A percentile compares a stretch with the other conserved stretches of the same genome.
Conservation (phyloP, 2,329 filamentous ascomycete species). For the Epichloe aotearoae region DNA sequence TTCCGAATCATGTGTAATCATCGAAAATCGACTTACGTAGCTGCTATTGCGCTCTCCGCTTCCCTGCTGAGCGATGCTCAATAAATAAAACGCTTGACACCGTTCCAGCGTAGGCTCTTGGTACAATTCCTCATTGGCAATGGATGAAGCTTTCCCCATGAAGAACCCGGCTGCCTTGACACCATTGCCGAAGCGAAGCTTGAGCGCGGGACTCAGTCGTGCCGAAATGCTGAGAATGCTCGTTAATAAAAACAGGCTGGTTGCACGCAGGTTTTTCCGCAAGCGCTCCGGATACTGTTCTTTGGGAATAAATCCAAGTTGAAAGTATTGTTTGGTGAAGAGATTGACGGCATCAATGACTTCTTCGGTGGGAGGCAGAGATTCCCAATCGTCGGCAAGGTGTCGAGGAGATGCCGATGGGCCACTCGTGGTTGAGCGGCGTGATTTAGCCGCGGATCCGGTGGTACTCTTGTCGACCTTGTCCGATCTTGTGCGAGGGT, state of each 20-base stretch:
- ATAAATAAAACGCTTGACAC: constrained; percentile 44
- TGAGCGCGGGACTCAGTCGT: constrained; percentile 36
- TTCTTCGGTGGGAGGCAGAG: constrained; percentile 33
- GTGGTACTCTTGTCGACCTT: constrained; percentile 28
- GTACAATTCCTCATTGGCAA: constrained; percentile 39
- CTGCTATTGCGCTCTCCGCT: constrained; percentile 39
- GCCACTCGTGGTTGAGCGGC: constrained; percentile 20
- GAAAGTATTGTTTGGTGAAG: constrained; percentile 43
- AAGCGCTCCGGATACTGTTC: constrained; percentile 34
- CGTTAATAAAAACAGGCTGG: constrained; percentile 41
- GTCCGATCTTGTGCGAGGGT: constrained; percentile 37
- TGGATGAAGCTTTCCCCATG: constrained; percentile 33
- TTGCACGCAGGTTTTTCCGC: constrained; percentile 30
- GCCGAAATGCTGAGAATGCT: constrained; percentile 44
- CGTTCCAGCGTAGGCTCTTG: constrained; percentile 38
- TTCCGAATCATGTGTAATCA: not conserved
- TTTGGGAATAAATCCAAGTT: constrained; percentile 46
- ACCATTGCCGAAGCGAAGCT: constrained; percentile 35
- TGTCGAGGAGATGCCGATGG: constrained; percentile 11
- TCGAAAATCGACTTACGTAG: constrained; percentile 28
- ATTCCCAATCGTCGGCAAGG: constrained; percentile 31
- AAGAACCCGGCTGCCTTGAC: constrained; percentile 39
- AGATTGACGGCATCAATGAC: constrained; percentile 39
- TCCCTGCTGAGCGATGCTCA: constrained; percentile 46
- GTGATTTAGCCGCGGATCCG: constrained; percentile 23